Percentiles rank a stretch among this genome's conserved stretches.
Conservation (phyloP, 441 rosid species). For the Gossypium gossypioides region DNA sequence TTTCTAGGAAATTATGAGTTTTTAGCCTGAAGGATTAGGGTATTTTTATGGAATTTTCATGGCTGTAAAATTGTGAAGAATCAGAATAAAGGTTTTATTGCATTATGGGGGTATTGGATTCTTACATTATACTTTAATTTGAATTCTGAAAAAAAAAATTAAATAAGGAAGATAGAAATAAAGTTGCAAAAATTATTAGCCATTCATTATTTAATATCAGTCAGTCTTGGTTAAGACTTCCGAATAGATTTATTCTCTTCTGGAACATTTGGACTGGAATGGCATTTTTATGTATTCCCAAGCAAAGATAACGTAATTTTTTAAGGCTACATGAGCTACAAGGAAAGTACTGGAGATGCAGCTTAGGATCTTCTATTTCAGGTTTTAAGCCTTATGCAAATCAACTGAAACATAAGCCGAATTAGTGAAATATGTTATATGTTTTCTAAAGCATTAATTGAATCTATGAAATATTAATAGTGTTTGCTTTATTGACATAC, state of each 20-base stretch:
- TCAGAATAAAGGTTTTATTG: slow-evolving; percentile 8
- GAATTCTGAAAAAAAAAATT: not conserved
- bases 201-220: not conserved
- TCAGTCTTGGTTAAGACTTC: not conserved
- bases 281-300: not conserved
- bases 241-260: not conserved
- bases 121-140: not conserved
- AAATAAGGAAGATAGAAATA: not conserved
- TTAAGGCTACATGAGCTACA: not conserved
- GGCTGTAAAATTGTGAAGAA: not conserved
- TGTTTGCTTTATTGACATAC: not conserved
- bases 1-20: not conserved
- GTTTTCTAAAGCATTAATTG: not conserved
- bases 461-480: not conserved
- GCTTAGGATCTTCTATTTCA: not conserved
- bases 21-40: not conserved
- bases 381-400: not conserved
- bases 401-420: not conserved
- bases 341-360: not conserved
- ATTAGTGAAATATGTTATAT: not conserved
- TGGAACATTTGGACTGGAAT: slow-evolving; percentile 8
- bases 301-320: not conserved
- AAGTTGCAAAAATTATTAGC: slow-evolving; percentile 1
- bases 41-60: slow-evolving; percentile 6
- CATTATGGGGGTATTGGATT: slow-evolving; percentile 3